A percentile compares a stretch with the other conserved stretches of the same genome.
These are phyloP conservation scores for Fusarium floridanum DNA, from an alignment of 2,329 filamentous ascomycete species.

Conservation along the genomic window DNA sequence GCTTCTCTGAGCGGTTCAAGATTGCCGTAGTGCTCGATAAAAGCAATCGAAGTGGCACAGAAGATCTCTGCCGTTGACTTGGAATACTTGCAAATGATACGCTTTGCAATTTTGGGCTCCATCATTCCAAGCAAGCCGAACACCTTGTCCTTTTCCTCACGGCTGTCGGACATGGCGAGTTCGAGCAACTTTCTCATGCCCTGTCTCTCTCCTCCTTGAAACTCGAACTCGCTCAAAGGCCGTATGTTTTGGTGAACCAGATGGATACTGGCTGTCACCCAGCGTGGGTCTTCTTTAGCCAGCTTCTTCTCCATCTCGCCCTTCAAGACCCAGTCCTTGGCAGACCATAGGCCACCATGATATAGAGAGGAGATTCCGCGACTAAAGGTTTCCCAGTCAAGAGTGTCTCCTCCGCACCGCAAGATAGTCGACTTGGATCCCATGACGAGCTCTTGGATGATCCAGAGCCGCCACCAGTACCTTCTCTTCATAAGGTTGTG, in stretches of 20 bases:
- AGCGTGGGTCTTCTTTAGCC: not conserved
- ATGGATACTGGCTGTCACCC: conserved; percentile 22
- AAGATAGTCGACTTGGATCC: conserved; percentile 20
- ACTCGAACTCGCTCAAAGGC: conserved; percentile 18
- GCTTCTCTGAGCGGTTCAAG: conserved; percentile 26
- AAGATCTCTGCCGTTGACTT: conserved; percentile 18
- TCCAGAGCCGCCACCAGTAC: conserved; percentile 28
- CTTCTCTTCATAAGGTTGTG: conserved; percentile 17
- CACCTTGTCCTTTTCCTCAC: conserved; percentile 25
- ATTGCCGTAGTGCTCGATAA: conserved; percentile 21
- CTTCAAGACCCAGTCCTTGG: conserved; percentile 17
- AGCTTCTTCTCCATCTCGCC: conserved; percentile 7
- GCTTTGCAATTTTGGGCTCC: conserved; percentile 18
- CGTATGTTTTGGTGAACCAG: conserved; percentile 21
- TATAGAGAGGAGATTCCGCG: conserved; percentile 19
- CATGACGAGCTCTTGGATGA: conserved; percentile 28
- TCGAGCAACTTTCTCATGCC: conserved; percentile 18
- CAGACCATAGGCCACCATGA: conserved; percentile 22
- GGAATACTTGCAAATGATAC: conserved; percentile 18
- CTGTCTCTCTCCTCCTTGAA: conserved; percentile 10
- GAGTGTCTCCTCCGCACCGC: conserved; percentile 10
- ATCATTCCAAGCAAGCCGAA: conserved; percentile 28
- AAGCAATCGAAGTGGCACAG: conserved; percentile 11
- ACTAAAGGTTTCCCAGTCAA: conserved; percentile 19
- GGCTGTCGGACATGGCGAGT: conserved; percentile 20